Evolutionary conservation across 179 eudicot genomes (phyloP), one percentile per base, ranked within the genome.

Genomic region (Pouteria campechiana): DNA sequence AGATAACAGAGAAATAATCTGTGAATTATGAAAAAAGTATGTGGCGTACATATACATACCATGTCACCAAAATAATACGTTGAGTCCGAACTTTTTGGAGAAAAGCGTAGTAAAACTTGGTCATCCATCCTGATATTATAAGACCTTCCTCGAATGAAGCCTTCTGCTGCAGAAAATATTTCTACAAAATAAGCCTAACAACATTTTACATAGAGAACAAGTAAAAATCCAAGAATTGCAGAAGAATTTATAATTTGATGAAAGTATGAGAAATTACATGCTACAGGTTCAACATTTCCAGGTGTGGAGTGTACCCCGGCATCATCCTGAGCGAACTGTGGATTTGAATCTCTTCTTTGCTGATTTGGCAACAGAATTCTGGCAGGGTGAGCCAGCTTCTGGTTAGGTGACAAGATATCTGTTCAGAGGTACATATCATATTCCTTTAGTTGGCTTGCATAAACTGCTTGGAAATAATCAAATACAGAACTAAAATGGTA

Each of bases 81-180:
- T 48, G 96, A 87, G 41, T 92, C 96, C 7, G 94, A 74, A 66
- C 78, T 83, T 65, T 78, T 92, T 25, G 96, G 99, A 20, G 96
- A 83, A 63, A 92, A 92, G 61, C 92, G 67, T 28, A 92, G 87
- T 58, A 87, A 69, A 70, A 92, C 94, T 83, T 87, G 81, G 56
- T 92, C 85, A 64, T 92, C 99, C 70, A 92, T 73, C 67, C 85
- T 77, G 76, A 92, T 79, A 50, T 92, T 92, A 41, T 82, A 92
- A 49, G 99, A 92, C 61, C 96, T 75, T 61, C 99, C 96, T 69
- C 99, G 78, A 60, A 73, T 55, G 55, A 73, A 77, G 68, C 83
- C 83, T 73, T 92, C 99, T 79, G 99, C 99, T 92, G 99, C 94
- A 80, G 60, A 61, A 57, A 83, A 82, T 50, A 69, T 73, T 68